A percentile compares a stretch with the other conserved stretches of the same genome.
phyloP scores from a whole-genome alignment of 768 basidiomycete species.

The Lactarius hengduanensis region DNA sequence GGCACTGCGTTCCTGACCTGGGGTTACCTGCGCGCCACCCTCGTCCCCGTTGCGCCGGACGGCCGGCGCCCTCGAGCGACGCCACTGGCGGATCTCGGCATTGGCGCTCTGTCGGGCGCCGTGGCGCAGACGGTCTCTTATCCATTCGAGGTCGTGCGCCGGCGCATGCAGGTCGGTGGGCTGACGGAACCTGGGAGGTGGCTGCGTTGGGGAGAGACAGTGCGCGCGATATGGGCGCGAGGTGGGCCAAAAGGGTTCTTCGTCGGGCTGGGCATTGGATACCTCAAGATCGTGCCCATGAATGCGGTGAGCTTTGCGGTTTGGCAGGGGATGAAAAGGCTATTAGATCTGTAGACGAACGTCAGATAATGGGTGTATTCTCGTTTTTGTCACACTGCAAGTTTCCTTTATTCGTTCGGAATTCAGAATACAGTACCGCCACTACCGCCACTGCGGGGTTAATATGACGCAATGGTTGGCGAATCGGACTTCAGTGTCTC shows the following conservation, averaged over 20 bases:
- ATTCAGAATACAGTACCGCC: neutral
- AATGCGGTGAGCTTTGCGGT: constrained; percentile 87
- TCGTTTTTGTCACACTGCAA: neutral
- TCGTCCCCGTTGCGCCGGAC: constrained; percentile 47
- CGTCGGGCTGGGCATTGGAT: constrained; percentile 88
- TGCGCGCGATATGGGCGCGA: constrained; percentile 57
- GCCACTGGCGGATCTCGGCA: constrained; percentile 65
- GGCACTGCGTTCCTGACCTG: constrained; percentile 93
- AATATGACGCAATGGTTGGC: neutral
- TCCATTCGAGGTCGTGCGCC: constrained; percentile 89
- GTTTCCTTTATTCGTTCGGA: neutral
- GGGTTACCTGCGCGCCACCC: constrained; percentile 67
- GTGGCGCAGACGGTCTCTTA: constrained; percentile 89
- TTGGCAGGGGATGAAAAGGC: constrained; percentile 79
- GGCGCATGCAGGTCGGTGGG: constrained; percentile 95
- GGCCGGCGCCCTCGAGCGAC: constrained; percentile 32
- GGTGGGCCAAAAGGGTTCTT: constrained; percentile 89
- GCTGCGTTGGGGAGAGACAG: constrained; percentile 78
- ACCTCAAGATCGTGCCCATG: constrained; percentile 94
- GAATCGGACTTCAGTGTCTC: neutral
- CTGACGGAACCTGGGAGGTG: constrained; percentile 72
- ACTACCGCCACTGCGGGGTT: neutral
- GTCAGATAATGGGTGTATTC: neutral
- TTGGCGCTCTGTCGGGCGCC: constrained; percentile 85
- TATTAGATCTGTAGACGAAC: constrained; percentile 38